Base-by-base conservation (phyloP, 768 basidiomycete genomes). In the Boletus vinaceobasis region DNA sequence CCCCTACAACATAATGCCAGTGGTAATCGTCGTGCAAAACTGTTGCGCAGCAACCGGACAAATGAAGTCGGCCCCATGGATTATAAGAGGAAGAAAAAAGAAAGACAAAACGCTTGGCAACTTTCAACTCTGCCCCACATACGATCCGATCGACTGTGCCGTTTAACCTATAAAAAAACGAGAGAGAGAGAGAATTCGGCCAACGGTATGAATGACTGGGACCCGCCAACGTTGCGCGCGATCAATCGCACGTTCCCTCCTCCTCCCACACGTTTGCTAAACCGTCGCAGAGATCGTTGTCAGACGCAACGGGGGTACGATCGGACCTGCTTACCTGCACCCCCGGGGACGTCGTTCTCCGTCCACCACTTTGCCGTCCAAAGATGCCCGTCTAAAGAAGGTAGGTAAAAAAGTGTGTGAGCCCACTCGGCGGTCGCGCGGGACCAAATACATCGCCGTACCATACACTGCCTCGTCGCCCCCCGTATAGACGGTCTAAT, bases 351-450 rank as follows among this genome's bases (percentile, higher is more conserved):
- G 65, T 79, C 75, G 33, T 67, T 71, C 60, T 77, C 63, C 17
- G 71, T 73, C 81, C 82, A 82, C 75, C 76, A 80, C 48, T 75
- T 74, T 11, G 80, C 79, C 10, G 70, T 76, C 80, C 80, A 82
- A 14, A 81, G 68, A 57, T 76, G 71, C 6, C 75, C 77, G 32
- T 76, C 79, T 60, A 10, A 31, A 32, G 14, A 35, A 47, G 14
- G 10, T 7, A n/a, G 17, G 9, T 17, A 48, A 17, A 31, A 23
- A 44, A 15, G 29, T 11, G 29, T 11, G 46, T 50, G 52, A 48
- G 47, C 27, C 43, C 7, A 1, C 0, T 7, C 19, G 13, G 5
- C 32, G 31, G 7, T 19, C 27, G 15, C 15, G 26, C 37, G 21
- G 15, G 14, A 1, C 9, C 7, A 33, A 9, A 36, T 14, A 15